Conservation (phyloP, 2,329 filamentous ascomycete genomes). For the Cercospora beticola region DNA sequence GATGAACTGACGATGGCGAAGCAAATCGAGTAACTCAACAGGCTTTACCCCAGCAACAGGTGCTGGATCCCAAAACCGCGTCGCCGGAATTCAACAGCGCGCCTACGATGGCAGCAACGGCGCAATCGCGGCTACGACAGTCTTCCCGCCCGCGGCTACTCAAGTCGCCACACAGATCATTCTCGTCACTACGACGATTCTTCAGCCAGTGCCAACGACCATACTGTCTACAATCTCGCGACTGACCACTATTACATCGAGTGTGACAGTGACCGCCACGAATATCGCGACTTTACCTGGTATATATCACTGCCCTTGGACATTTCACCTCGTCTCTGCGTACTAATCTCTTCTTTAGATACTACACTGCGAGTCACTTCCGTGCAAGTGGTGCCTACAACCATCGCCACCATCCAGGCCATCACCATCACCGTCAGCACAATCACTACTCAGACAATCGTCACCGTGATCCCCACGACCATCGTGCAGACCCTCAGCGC, state of each 20-base stretch:
- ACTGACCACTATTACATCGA: not conserved
- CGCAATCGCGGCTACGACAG: not conserved
- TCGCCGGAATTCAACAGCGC: not conserved
- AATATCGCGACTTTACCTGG: not conserved
- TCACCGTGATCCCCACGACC: slow-evolving; percentile 3
- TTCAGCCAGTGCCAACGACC: not conserved
- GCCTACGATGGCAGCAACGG: not conserved
- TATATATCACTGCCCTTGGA: not conserved
- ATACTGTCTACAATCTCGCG: not conserved
- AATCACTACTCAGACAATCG: not conserved
- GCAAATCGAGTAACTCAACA: not conserved
- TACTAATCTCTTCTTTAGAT: not conserved
- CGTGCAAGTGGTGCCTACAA: not conserved
- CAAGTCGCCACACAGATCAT: not conserved
- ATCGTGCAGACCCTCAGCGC: not conserved
- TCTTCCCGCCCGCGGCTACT: not conserved
- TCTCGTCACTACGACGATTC: not conserved
- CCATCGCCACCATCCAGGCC: not conserved
- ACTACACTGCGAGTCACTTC: not conserved
- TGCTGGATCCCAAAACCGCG: not conserved
- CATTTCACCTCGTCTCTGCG: not conserved
- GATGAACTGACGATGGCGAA: not conserved
- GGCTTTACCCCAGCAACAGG: not conserved
- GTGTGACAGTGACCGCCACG: not conserved
- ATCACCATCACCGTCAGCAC: slow-evolving; percentile 2